Conservation (phyloP, 2,329 filamentous ascomycete genomes). For the Chaetomiaceae sp. region DNA sequence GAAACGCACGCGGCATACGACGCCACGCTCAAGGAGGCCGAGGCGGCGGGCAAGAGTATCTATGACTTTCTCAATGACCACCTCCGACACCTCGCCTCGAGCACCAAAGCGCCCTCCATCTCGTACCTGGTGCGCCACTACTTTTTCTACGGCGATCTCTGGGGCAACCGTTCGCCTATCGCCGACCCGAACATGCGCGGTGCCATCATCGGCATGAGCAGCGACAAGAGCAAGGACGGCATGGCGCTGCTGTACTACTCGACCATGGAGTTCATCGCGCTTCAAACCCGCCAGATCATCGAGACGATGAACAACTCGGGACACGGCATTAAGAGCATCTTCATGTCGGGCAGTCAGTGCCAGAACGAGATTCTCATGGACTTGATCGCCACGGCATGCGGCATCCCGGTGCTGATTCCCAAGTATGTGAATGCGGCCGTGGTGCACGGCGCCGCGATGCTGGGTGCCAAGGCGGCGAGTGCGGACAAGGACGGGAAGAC, state of each 20-base stretch:
- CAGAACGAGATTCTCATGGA: slow-evolving; percentile 91
- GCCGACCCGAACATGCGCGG: slow-evolving; percentile 93
- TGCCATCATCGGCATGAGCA: slow-evolving; percentile 78
- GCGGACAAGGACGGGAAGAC: slow-evolving; percentile 71
- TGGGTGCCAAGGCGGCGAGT: slow-evolving; percentile 94
- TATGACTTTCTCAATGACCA: slow-evolving; percentile 94
- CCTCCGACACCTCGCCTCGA: slow-evolving; percentile 69
- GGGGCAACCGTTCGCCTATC: slow-evolving; percentile 92
- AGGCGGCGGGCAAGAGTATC: slow-evolving; percentile 80
- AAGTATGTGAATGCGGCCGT: slow-evolving; percentile 93
- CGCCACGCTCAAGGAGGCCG: slow-evolving; percentile 71
- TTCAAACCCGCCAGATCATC: slow-evolving; percentile 94
- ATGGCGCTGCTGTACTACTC: slow-evolving; percentile 91
- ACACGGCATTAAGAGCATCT: slow-evolving; percentile 85
- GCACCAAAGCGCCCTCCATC: slow-evolving; percentile 66
- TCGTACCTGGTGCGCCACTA: slow-evolving; percentile 87
- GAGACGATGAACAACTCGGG: slow-evolving; percentile 89
- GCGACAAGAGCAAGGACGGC: slow-evolving; percentile 80
- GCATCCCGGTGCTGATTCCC: slow-evolving; percentile 90
- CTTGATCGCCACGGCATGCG: slow-evolving; percentile 83
- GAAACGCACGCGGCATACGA: slow-evolving; percentile 91
- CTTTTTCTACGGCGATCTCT: slow-evolving; percentile 98
- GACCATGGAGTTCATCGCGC: slow-evolving; percentile 95
- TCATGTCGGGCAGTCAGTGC: slow-evolving; percentile 98
- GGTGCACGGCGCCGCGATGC: slow-evolving; percentile 96